Evolutionary conservation across 768 basidiomycete species (phyloP), one percentile per base, ranked within the genome.

Genomic region (Kwoniella dendrophila): DNA sequence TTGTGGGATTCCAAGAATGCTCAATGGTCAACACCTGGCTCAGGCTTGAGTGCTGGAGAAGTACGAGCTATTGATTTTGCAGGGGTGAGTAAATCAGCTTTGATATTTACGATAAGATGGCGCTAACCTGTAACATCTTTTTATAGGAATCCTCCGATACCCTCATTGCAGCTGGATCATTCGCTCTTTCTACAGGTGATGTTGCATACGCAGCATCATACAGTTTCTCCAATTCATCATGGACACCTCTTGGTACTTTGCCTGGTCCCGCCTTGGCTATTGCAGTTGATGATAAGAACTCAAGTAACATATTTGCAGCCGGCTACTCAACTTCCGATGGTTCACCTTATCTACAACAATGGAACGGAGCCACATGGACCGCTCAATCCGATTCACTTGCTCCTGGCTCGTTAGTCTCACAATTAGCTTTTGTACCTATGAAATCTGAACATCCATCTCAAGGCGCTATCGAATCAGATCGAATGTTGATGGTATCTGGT

Each of bases 191-290:
- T 1, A 85, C 85, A 69, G 85, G 84, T 47, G 84, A 84, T 7
- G 75, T 83, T 3, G 83, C 88, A 11, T 90, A 90, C 73, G 88
- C 95, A 48, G 89, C 86, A 0, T 81, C 84, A 57, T 97, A 85
- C 77, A 82, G 83, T 61, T 86, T 94, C 71, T 68, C 83, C 34
- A 93, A 92, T 72, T 70, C 80, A 2, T 86, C 86, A 1, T 99
- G 95, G 95, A 80, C 81, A 7, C 74, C 87, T 1, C 59, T 79
- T 18, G 70, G 67, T 36, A 45, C 63, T 2, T 82, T 97, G 24
- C 91, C 93, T 45, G 95, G 95, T 2, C 92, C 93, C 2, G 89
- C 92, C 1, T 89, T 92, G 2, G 93, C 95, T 11, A 76, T 97
- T 53, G 88, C 88, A 55, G 88, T 92, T 41, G 90, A 98, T 77